Evolutionary conservation across 805 yeast genomes (phyloP), one percentile per base, ranked within the genome.

Genomic region (Lipomyces mesembrius): DNA sequence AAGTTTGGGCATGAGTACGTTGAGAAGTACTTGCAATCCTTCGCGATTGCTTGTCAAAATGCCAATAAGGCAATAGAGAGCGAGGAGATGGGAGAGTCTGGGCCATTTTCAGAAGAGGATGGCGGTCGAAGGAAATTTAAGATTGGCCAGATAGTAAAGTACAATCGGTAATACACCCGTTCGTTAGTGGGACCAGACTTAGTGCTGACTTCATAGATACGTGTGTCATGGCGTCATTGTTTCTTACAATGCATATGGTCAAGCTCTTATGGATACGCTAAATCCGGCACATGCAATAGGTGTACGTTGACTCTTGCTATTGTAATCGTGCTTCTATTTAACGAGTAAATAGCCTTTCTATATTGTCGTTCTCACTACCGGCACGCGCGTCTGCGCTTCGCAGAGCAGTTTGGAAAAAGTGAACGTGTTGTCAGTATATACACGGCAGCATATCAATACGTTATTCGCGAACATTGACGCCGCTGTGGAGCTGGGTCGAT

Each of bases 81-180:
- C 12, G 60, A 61, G 35, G 59, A 59, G 49, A 17, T 17, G 55
- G 55, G 55, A 25, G 34, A 25, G 17, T 12, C 29, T 22, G 55
- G 17, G 3, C 55, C 29, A 25, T 12, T 29, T 17, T 11, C 29
- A 8, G 55, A 22, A 25, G 34, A 25, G 34, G 34, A 29, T 17
- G 29, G 9, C 34, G 25, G 14, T 52, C 55, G 34, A 52, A 52
- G 34, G 20, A 56, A 57, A 20, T 60, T 61, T 43, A 27, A 57
- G 7, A 35, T 56, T 20, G 68, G 68, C 4, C 61, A 60, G 25
- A 17, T 65, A 8, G 68, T 65, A 3, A 51, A 32, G 55, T 61
- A 65, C 53, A 43, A 35, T n/a, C 58, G 67, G 43, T 32, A 56
- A n/a, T 22, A 7, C 20, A 8, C 20, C 20, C 8, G 7, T n/a